Conservation (phyloP, 768 basidiomycete species). For the Neoboletus brunneissimus region DNA sequence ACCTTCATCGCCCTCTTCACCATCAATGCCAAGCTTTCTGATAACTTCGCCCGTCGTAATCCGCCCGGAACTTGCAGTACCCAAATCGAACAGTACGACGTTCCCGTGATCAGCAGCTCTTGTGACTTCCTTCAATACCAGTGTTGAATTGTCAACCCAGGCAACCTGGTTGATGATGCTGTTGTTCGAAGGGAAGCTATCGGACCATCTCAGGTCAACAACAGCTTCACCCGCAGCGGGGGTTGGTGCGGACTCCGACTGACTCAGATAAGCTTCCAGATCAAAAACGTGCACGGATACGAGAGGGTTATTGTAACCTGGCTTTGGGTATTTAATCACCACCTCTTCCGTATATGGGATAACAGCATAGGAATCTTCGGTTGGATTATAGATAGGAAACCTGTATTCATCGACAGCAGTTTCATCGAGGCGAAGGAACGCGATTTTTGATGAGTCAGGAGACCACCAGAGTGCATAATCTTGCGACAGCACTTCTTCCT, state of each 20-base stretch:
- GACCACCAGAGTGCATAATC: constrained; percentile 91
- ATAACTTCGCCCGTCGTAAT: constrained; percentile 54
- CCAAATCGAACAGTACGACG: constrained; percentile 72
- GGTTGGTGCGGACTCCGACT: constrained; percentile 25
- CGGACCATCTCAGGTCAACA: constrained; percentile 64
- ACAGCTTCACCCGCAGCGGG: constrained; percentile 43
- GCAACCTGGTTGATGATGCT: constrained; percentile 78
- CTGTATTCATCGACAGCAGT: constrained; percentile 80
- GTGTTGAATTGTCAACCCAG: constrained; percentile 75
- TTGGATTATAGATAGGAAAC: constrained; percentile 92
- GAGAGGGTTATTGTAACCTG: constrained; percentile 85
- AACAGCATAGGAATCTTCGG: constrained; percentile 61
- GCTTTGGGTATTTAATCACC: constrained; percentile 83
- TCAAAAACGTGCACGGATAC: constrained; percentile 85
- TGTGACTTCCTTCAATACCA: constrained; percentile 86
- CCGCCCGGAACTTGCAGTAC: constrained; percentile 21
- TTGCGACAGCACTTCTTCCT: constrained; percentile 79
- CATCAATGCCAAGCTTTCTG: constrained; percentile 73
- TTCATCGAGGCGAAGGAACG: constrained; percentile 88
- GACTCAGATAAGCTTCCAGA: constrained; percentile 50
- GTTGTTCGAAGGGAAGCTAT: constrained; percentile 52
- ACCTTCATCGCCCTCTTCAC: constrained; percentile 86
- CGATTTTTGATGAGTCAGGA: constrained; percentile 57
- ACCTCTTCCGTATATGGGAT: constrained; percentile 70
- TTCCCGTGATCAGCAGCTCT: constrained; percentile 78